phyloP scores from a whole-genome alignment of 495 filamentous ascomycete species.

The Penicillium longicatenatum region DNA sequence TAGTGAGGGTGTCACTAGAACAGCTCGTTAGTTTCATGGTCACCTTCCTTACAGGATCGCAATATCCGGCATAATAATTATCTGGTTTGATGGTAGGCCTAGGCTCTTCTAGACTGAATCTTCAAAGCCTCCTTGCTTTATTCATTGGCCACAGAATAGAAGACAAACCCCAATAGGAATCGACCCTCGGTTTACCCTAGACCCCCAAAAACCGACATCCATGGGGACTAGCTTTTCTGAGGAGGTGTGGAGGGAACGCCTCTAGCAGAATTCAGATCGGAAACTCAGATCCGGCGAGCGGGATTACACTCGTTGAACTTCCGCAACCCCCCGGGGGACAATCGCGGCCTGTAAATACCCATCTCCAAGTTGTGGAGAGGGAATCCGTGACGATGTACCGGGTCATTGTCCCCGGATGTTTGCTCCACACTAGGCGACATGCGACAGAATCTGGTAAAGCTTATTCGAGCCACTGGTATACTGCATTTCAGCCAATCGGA shows the following conservation, averaged over 20 bases:
- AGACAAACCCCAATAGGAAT: not conserved
- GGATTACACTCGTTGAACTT: constrained; percentile 9
- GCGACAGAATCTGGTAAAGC: constrained; percentile 15
- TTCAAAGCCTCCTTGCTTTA: not conserved
- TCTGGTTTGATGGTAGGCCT: not conserved
- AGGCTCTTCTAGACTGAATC: not conserved
- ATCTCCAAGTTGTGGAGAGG: constrained; percentile 19
- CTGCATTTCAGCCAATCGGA: constrained; percentile 2
- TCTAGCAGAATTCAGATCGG: constrained; percentile 6
- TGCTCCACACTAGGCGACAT: constrained; percentile 24
- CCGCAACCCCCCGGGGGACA: constrained; percentile 12
- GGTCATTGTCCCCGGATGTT: constrained; percentile 31
- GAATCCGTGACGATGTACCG: constrained; percentile 17
- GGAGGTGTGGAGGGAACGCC: not conserved
- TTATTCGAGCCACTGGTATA: constrained; percentile 26
- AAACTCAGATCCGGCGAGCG: constrained; percentile 9
- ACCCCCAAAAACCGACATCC: not conserved
- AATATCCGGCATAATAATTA: too few species aligned
- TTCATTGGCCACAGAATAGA: not conserved
- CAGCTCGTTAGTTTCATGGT: too few species aligned
- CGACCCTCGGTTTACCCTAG: not conserved
- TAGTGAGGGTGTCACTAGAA: too few species aligned
- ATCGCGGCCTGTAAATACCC: constrained; percentile 20
- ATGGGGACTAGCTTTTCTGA: not conserved
- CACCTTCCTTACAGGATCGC: too few species aligned